Evolutionary conservation across 176 grass and related monocot genomes (phyloP), one percentile per base, ranked within the genome.

Genomic region (Tillandsia fasciculata): DNA sequence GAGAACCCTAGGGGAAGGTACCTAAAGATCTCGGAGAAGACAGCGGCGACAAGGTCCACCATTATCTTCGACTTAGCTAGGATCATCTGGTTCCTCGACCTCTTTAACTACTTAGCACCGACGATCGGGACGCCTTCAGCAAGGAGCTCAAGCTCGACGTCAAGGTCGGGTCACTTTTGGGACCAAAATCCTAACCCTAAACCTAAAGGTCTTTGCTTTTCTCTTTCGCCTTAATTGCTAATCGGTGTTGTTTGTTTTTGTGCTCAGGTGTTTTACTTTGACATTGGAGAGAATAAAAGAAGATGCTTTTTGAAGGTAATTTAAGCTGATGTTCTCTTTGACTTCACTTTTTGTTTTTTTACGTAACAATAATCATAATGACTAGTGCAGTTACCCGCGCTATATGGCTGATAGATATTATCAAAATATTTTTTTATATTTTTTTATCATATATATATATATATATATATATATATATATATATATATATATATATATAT

Each of bases 1-100:
- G 94, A 99, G 87, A 99, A 99, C 53, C 87, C 94, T 17, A 64
- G 94, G 64, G 94, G 94, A 23, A 86, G 86, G 80, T 99, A 99
- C 77, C 87, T 99, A 49, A 99, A 99, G 87, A 88, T 99, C 78
- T 93, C 90, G n/a, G 90, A 99, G 90, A 99, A 99, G 78, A 93
- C 90, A 3, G 86, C 87, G 12, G 82, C 94, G 24, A 90, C 87
- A 75, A 83, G 94, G 75, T 93, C 94, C 66, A 93, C 90, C 70
- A 99, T 93, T 78, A 99, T 99, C 76, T 80, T 99, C 20, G 90
- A 89, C 64, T 72, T 92, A 68, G 80, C 81, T 1, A 84, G 94
- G 33, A 87, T 99, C 74, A 63, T 78, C 13, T 99, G 87, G 90
- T 99, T 99, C 80, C 77, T 99, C 64, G 94, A 99, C 51, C 79